phyloP scores from a whole-genome alignment of 192 early-diverging fungal species.

The Entomortierella beljakovae region DNA sequence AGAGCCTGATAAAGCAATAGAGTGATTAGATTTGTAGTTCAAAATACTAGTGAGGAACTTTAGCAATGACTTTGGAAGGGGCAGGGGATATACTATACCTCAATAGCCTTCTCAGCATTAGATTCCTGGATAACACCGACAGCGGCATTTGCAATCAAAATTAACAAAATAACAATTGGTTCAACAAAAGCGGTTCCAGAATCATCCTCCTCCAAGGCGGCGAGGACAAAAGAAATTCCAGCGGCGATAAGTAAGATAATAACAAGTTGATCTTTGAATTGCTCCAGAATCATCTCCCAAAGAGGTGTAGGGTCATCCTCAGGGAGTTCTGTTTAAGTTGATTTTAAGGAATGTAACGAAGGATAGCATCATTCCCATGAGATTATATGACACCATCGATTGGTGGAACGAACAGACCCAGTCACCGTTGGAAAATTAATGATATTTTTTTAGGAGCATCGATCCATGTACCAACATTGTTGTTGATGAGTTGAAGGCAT shows the following conservation, averaged over 20 bases:
- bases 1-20: slow-evolving; percentile 71
- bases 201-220: slow-evolving; percentile 84
- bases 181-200: slow-evolving; percentile 94
- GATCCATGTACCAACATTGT: slow-evolving; percentile 72
- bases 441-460: slow-evolving; percentile 45
- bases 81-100: slow-evolving; percentile 58
- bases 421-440: not conserved
- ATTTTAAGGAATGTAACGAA: not conserved
- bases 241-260: slow-evolving; percentile 94
- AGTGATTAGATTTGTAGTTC: not conserved
- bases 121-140: slow-evolving; percentile 98
- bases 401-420: not conserved
- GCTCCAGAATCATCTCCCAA: slow-evolving; percentile 93
- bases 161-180: slow-evolving; percentile 97
- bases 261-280: slow-evolving; percentile 99
- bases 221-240: slow-evolving; percentile 91
- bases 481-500: slow-evolving; percentile 60
- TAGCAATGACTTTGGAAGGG: too few relatives aligned
- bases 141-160: slow-evolving; percentile 96
- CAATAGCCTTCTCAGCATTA: slow-evolving; percentile 97
- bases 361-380: not conserved
- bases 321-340: slow-evolving; percentile 75
- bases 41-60: not conserved
- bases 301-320: slow-evolving; percentile 91
- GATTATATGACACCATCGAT: slow-evolving; percentile 9